Evolutionary conservation across 2,329 filamentous ascomycete genomes (phyloP), one percentile per base, ranked within the genome.

Genomic region (Lachnellula arida): DNA sequence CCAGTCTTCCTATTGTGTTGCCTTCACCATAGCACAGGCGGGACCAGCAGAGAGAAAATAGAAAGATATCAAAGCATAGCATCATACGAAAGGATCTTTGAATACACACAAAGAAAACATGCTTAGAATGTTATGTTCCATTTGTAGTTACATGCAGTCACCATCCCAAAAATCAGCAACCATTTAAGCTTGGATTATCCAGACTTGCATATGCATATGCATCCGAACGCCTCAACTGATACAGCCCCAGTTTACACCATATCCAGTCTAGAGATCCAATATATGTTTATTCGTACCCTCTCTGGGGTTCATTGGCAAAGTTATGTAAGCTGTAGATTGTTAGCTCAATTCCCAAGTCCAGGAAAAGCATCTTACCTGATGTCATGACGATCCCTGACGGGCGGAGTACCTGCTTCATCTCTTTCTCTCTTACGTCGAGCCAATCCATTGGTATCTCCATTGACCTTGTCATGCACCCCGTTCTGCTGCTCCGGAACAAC

Each of bases 401-500:
- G 62, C 25, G 67, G 66, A 5, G 63, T 66, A 25, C 49, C 49
- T 1, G 65, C 59, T 11, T 62, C 60, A n/a, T 65, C 61, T 49
- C 67, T 60, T 49, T 69, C 67, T 48, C 65, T 61, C 43, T 68
- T 66, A 8, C 61, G 59, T 46, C 63, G 56, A 28, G 55, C 54
- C 51, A 60, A 53, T 11, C 63, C 63, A 53, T 65, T 65, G 9
- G 47, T 42, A 59, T 61, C 59, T n/a, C 54, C 58, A 39, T 60
- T 65, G 11, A 49, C 19, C 5, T 55, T 59, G 23, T 49, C 57
- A 51, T 56, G 61, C 6, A 49, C 39, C 17, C 49, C 43, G 28
- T 56, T 56, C 23, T 51, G 34, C 37, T 34, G 43, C 14, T 62
- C 58, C 4, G 82, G 80, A 37, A 86, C 77, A 46, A 86, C 75